Evolutionary conservation across 306 rosid species (phyloP).

Genomic region (Astragalus glycyphyllos): DNA sequence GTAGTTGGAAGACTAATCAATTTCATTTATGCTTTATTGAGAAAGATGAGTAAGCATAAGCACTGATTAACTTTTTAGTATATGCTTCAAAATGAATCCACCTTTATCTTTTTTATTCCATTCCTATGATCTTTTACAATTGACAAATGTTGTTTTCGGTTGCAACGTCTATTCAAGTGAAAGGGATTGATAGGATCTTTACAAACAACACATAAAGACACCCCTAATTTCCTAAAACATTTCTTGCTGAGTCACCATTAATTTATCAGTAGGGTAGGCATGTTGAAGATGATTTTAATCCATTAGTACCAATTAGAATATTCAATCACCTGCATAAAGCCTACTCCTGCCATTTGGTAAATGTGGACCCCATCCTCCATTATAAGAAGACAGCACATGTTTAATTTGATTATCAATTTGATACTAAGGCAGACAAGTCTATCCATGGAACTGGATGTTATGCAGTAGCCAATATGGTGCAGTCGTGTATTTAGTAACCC

Average conservation of each 20-base stretch:
- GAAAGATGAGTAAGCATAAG: conserved; percentile 23
- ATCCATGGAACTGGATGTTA: too few relatives aligned
- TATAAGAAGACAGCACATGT: conserved; percentile 16
- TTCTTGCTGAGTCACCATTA: conserved; percentile 22
- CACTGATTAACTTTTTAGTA: conserved; percentile 28
- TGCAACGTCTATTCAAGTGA: conserved; percentile 43
- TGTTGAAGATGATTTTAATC: conserved; percentile 22
- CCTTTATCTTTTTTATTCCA: not conserved
- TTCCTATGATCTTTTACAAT: conserved; percentile 13
- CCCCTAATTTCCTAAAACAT: conserved; percentile 31
- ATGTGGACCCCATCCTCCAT: conserved; percentile 35
- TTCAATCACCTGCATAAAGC: conserved; percentile 34
- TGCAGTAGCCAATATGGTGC: too few relatives aligned
- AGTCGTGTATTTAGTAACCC: too few relatives aligned
- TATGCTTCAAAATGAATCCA: conserved; percentile 24
- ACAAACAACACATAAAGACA: too few relatives aligned
- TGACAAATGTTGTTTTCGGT: conserved; percentile 38
- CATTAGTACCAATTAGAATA: not conserved
- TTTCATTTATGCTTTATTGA: conserved; percentile 5
- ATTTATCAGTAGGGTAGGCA: conserved; percentile 37
- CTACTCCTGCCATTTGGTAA: not conserved
- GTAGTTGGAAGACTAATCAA: conserved; percentile 16
- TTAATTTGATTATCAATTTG: conserved; percentile 32
- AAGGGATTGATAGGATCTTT: conserved; percentile 38
- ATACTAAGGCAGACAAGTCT: conserved; percentile 25